Evolutionary conservation across 2,329 filamentous ascomycete genomes (phyloP).

Genomic region (Sporothrix pallida): DNA sequence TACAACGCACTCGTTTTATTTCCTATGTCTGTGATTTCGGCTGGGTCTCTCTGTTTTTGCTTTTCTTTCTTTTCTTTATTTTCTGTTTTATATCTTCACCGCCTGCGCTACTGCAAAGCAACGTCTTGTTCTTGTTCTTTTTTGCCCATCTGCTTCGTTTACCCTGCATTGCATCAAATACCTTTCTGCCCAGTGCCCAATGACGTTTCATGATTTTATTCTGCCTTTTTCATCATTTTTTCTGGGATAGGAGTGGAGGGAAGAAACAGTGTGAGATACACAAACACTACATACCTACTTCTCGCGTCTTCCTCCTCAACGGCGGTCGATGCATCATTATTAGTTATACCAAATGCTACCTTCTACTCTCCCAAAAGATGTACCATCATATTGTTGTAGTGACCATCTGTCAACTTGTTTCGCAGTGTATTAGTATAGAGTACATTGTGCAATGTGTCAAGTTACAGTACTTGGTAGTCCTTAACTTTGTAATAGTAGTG

Average conservation of each 20-base stretch:
- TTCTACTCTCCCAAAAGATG: neutral
- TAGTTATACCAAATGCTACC: neutral
- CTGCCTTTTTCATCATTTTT: neutral
- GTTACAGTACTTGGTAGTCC: neutral
- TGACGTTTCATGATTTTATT: conserved; percentile 5
- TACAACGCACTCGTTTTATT: neutral
- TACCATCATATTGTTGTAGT: neutral
- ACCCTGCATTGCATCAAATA: conserved; percentile 1
- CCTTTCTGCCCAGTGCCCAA: neutral
- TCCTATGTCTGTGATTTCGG: neutral
- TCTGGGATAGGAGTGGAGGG: neutral
- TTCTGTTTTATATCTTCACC: conserved; percentile 35
- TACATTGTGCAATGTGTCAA: neutral
- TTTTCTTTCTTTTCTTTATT: neutral
- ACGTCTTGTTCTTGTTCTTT: conserved; percentile 37
- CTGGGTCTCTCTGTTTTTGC: neutral
- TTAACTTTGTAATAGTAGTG: neutral
- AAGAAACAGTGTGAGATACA: neutral
- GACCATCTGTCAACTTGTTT: neutral
- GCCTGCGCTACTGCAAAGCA: conserved; percentile 13
- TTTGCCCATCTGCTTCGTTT: neutral
- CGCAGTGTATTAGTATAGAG: neutral
- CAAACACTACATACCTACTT: neutral
- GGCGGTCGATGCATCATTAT: neutral
- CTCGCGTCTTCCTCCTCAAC: neutral